Conservation (phyloP, 208 protist genomes). For the Trypanosoma vivax region DNA sequence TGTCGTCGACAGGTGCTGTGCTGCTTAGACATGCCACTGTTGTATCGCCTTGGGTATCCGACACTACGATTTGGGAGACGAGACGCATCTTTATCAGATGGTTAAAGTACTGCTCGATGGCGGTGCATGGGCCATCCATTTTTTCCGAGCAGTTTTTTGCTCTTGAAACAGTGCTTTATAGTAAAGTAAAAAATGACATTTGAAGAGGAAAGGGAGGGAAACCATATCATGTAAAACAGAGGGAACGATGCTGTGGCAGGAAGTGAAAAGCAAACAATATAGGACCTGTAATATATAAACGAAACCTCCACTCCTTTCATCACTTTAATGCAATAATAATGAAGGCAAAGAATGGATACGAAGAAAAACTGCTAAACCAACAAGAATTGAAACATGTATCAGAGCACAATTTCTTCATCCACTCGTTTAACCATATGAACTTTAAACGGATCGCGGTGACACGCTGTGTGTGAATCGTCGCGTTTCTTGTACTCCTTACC, state of each 20-base stretch:
- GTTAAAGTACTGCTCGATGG: conserved; percentile 85
- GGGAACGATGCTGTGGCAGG: too few species aligned
- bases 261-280: too few species aligned
- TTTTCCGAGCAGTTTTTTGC: background rate
- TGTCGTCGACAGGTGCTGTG: background rate
- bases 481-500: background rate
- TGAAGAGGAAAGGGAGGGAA: background rate
- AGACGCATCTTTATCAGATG: conserved; percentile 78
- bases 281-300: too few species aligned
- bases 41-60: conserved; percentile 73
- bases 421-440: background rate
- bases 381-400: background rate
- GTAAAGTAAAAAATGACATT: background rate
- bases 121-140: conserved; percentile 52
- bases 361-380: background rate
- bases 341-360: too few species aligned
- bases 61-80: conserved; percentile 69
- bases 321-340: too few species aligned
- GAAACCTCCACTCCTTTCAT: too few species aligned
- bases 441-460: background rate
- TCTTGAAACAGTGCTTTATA: background rate
- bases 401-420: conserved; percentile 1
- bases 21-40: conserved; percentile 67
- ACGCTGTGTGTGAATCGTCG: background rate
- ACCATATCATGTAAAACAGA: too few species aligned